Conservation (phyloP, 768 basidiomycete genomes). For the Tricholoma terreum region DNA sequence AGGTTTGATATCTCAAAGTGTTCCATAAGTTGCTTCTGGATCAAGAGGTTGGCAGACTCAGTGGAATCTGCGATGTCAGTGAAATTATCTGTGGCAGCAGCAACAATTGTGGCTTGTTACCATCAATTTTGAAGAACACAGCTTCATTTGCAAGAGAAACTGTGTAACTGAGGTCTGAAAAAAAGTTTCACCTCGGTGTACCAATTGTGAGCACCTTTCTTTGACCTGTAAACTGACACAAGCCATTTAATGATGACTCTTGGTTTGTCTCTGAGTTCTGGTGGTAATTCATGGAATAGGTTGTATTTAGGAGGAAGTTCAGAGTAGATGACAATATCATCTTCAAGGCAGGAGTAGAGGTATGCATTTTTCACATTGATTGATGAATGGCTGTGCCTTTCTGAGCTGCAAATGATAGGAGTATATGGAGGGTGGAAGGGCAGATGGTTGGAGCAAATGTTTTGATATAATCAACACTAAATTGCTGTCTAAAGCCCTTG, state of each 20-base stretch:
- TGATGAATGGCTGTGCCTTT: neutral
- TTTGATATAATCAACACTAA: too few relatives aligned
- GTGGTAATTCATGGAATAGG: neutral
- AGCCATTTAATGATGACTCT: neutral
- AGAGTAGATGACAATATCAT: neutral
- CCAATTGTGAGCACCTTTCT: conserved; percentile 1
- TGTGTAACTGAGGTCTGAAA: neutral
- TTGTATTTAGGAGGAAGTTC: neutral
- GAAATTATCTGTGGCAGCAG: neutral
- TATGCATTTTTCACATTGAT: neutral
- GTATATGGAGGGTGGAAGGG: neutral
- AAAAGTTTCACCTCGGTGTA: conserved; percentile 1
- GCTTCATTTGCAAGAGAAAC: conserved; percentile 16
- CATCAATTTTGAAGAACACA: conserved; percentile 18
- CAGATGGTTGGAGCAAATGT: too few relatives aligned
- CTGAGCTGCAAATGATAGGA: neutral
- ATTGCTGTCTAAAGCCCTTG: too few relatives aligned
- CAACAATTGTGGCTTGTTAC: conserved; percentile 6
- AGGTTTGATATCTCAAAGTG: too few relatives aligned
- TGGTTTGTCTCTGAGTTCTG: too few relatives aligned
- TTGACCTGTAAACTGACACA: too few relatives aligned
- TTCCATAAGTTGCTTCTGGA: too few relatives aligned
- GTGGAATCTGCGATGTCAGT: neutral
- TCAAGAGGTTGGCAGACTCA: too few relatives aligned
- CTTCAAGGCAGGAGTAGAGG: neutral